A percentile compares a stretch with the other conserved stretches of the same genome.
Evolutionary conservation across 2,329 filamentous ascomycete genomes (phyloP).

Genomic region (Apiospora malaysiana): DNA sequence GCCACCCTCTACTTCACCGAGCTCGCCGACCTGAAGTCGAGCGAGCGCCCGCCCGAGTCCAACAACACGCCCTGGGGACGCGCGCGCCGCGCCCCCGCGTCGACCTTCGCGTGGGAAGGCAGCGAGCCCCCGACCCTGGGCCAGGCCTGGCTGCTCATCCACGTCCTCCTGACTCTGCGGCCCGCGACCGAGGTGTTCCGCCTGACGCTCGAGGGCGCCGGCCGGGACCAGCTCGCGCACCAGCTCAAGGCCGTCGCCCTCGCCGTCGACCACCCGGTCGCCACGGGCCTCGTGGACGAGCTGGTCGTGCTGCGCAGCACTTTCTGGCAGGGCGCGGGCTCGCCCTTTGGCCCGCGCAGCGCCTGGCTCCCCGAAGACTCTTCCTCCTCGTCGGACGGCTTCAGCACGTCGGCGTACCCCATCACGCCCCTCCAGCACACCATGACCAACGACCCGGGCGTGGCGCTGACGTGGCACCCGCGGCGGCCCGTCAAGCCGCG

Average conservation of each 20-base stretch:
- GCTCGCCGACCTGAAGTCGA: conserved; percentile 54
- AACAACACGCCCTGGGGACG: conserved; percentile 63
- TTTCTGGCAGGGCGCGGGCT: conserved; percentile 75
- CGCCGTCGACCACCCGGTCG: conserved; percentile 54
- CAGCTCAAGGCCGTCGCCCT: conserved; percentile 55
- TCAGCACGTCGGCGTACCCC: conserved; percentile 52
- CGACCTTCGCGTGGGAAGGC: conserved; percentile 51
- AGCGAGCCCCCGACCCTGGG: conserved; percentile 49
- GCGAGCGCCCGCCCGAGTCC: conserved; percentile 53
- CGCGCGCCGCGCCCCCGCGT: conserved; percentile 58
- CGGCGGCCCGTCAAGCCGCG: conserved; percentile 73
- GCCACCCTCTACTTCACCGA: conserved; percentile 51
- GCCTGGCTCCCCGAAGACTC: conserved; percentile 61
- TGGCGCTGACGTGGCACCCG: conserved; percentile 63
- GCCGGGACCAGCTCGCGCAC: conserved; percentile 37
- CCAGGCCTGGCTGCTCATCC: conserved; percentile 60
- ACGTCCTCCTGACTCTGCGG: conserved; percentile 58
- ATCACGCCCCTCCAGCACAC: conserved; percentile 55
- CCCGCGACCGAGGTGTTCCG: conserved; percentile 56
- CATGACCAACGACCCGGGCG: conserved; percentile 43
- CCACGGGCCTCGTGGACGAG: conserved; percentile 37
- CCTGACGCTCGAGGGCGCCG: conserved; percentile 49
- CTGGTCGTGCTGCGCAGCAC: conserved; percentile 56
- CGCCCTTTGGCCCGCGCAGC: conserved; percentile 68
- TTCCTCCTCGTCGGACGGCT: conserved; percentile 37